Conservation (phyloP, 2,329 filamentous ascomycete genomes). For the Corinectria fuckeliana region DNA sequence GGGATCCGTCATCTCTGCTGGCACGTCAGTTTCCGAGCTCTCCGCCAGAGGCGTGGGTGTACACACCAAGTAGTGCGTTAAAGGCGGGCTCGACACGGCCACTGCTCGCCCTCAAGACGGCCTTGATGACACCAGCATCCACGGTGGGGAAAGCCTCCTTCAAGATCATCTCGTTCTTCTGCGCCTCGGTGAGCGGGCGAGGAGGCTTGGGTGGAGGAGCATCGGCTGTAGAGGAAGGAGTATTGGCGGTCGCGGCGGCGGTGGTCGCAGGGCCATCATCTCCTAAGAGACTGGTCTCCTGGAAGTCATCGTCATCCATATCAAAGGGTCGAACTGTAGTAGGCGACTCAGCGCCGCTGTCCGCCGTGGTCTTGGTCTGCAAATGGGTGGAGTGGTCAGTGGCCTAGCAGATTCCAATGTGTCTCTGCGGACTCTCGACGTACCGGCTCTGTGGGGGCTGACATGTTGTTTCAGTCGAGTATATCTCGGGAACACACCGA, state of each 20-base stretch:
- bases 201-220: slow-evolving; percentile 80
- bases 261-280: slow-evolving; percentile 47
- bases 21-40: slow-evolving; percentile 17
- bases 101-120: slow-evolving; percentile 83
- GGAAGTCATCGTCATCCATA: slow-evolving; percentile 73
- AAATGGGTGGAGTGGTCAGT: slow-evolving; percentile 31
- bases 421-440: slow-evolving; percentile 35
- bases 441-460: slow-evolving; percentile 53
- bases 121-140: slow-evolving; percentile 81
- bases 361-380: slow-evolving; percentile 52
- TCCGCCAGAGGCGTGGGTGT: not conserved
- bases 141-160: slow-evolving; percentile 93
- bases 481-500: slow-evolving; percentile 1
- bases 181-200: slow-evolving; percentile 78
- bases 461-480: slow-evolving; percentile 42
- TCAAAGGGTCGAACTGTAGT: slow-evolving; percentile 70
- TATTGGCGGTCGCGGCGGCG: slow-evolving; percentile 33
- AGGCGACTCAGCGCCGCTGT: slow-evolving; percentile 65
- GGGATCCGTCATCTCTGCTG: slow-evolving; percentile 77
- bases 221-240: slow-evolving; percentile 46
- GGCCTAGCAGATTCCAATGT: slow-evolving; percentile 5
- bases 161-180: slow-evolving; percentile 86
- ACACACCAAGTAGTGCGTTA: slow-evolving; percentile 83
- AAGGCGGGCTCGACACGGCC: slow-evolving; percentile 93
- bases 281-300: slow-evolving; percentile 61